These are phyloP conservation scores for Parmelia sp. DNA, from an alignment of 495 filamentous ascomycete species.

Conservation along the genomic window DNA sequence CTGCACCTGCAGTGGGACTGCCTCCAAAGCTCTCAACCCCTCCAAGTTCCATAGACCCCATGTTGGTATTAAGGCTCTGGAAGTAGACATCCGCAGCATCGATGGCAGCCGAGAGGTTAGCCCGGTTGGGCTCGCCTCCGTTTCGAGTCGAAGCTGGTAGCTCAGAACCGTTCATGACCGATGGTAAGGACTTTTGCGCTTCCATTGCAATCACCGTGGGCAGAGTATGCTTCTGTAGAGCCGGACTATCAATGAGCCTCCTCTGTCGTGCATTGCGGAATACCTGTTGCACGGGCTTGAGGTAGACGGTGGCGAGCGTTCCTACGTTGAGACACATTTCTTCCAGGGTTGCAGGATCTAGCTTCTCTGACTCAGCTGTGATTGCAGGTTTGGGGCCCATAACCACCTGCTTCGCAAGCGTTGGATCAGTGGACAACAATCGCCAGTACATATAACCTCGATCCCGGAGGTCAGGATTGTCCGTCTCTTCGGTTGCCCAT, in stretches of 20 bases:
- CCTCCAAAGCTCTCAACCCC: constrained; percentile 35
- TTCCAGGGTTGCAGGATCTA: constrained; percentile 86
- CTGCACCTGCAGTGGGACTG: constrained; percentile 34
- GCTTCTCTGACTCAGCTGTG: constrained; percentile 90
- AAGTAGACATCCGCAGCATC: constrained; percentile 85
- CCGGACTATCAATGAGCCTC: constrained; percentile 70
- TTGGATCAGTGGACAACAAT: constrained; percentile 87
- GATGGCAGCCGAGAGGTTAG: constrained; percentile 60
- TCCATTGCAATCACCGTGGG: constrained; percentile 46
- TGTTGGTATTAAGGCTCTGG: constrained; percentile 61
- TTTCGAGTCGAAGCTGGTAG: constrained; percentile 10
- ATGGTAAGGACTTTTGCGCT: constrained; percentile 42
- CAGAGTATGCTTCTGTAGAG: constrained; percentile 63
- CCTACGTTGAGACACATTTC: constrained; percentile 97
- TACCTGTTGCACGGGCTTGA: constrained; percentile 97
- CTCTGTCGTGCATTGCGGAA: constrained; percentile 83
- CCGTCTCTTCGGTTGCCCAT: constrained; percentile 98
- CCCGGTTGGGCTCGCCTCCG: constrained; percentile 24
- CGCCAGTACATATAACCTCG: constrained; percentile 99
- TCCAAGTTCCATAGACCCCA: constrained; percentile 60
- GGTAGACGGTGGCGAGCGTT: constrained; percentile 92
- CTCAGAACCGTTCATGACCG: constrained; percentile 43
- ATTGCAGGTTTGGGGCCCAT: constrained; percentile 98
- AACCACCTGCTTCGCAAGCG: constrained; percentile 76
- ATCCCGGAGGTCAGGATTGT: constrained; percentile 94